These are phyloP conservation scores for Parmelia sp. DNA, from an alignment of 495 filamentous ascomycete genomes.

Conservation along the genomic window DNA sequence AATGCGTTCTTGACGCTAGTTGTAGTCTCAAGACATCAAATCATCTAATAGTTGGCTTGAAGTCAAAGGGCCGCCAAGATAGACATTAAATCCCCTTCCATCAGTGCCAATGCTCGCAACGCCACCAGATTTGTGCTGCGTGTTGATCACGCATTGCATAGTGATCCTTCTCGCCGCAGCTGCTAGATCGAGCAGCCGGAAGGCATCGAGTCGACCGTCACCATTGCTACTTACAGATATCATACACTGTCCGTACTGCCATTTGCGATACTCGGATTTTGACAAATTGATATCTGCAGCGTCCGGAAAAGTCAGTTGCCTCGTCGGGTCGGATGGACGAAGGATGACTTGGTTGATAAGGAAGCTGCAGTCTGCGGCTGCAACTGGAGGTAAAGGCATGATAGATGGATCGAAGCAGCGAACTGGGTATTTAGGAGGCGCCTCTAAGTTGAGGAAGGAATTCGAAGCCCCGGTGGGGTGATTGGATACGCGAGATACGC, in stretches of 20 bases:
- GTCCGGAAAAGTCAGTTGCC: background rate
- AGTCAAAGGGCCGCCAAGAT: background rate
- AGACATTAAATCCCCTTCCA: background rate
- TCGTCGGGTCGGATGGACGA: background rate
- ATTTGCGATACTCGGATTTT: background rate
- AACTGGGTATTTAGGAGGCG: background rate
- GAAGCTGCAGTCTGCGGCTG: background rate
- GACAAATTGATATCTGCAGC: background rate
- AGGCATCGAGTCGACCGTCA: background rate
- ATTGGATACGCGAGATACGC: background rate
- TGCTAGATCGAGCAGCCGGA: background rate
- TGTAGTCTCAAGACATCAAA: too few relatives aligned
- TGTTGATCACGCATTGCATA: background rate
- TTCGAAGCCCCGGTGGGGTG: background rate
- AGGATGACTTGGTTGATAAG: background rate
- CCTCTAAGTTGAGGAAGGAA: background rate
- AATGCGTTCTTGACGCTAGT: too few relatives aligned
- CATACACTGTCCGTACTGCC: background rate
- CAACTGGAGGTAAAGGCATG: background rate
- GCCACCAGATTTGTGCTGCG: background rate
- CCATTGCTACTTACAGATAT: background rate
- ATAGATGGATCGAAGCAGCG: background rate
- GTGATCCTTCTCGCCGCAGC: background rate
- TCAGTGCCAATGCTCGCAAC: background rate
- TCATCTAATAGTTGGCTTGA: too few relatives aligned